Percentiles rank a stretch among this genome's conserved stretches.
These are phyloP conservation scores for Flaveria trinervia DNA, from an alignment of 129 eudicot species.

Conservation along the genomic window DNA sequence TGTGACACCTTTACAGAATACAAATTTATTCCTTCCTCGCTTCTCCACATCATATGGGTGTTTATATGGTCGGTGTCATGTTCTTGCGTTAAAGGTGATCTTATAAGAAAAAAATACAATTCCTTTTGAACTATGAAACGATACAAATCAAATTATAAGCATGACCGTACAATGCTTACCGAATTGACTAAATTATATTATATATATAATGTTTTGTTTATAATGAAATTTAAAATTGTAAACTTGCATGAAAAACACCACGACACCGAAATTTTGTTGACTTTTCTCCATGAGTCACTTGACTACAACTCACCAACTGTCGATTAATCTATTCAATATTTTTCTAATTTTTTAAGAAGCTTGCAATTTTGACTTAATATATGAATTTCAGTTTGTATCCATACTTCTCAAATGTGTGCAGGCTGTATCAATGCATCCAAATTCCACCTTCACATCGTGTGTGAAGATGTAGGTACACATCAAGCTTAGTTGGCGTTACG, in stretches of 20 bases:
- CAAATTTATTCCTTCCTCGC: no score
- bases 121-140: no score
- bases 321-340: neutral
- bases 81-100: no score
- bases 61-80: no score
- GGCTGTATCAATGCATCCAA: neutral
- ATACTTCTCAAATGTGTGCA: neutral
- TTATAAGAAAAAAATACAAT: no score
- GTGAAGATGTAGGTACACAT: neutral
- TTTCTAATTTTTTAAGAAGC: neutral
- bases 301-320: conserved; percentile 5
- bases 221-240: neutral
- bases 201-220: neutral
- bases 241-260: neutral
- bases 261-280: neutral
- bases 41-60: no score
- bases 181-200: no score
- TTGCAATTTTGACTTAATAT: neutral
- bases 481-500: no score
- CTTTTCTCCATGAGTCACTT: neutral
- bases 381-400: neutral
- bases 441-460: neutral
- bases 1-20: no score
- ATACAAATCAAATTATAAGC: neutral
- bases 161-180: no score